phyloP scores from a whole-genome alignment of 2,329 filamentous ascomycete species.

The Bipolaris victoriae region DNA sequence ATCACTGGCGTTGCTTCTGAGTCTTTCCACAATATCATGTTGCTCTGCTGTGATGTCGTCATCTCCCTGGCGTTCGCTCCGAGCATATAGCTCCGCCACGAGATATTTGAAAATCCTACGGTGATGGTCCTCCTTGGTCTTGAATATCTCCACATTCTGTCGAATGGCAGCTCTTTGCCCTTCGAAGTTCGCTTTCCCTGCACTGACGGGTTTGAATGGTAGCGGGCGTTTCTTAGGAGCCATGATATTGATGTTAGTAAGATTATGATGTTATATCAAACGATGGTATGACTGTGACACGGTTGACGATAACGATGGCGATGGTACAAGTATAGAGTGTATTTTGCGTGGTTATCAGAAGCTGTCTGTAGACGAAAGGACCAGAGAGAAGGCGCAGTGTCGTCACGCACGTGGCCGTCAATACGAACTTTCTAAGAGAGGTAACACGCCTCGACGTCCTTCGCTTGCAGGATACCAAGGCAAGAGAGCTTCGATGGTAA shows the following conservation, averaged over 20 bases:
- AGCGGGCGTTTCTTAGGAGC: neutral
- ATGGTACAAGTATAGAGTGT: neutral
- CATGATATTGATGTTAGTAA: constrained; percentile 2
- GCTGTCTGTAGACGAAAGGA: neutral
- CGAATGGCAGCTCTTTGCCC: constrained; percentile 8
- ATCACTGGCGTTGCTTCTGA: constrained; percentile 1
- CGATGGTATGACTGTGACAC: constrained; percentile 1
- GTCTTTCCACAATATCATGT: neutral
- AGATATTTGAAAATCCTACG: constrained; percentile 4
- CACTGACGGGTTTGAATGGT: neutral
- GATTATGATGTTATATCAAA: neutral
- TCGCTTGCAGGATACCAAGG: neutral
- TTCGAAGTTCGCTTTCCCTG: neutral
- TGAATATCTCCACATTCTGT: constrained; percentile 4
- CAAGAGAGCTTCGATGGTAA: neutral
- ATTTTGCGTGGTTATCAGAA: neutral
- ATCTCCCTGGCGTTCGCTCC: neutral
- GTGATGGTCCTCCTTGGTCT: neutral
- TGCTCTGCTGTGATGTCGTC: constrained; percentile 1
- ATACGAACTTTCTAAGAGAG: neutral
- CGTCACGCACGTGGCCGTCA: neutral
- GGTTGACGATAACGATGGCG: neutral
- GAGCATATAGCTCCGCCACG: neutral
- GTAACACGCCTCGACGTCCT: too few relatives aligned
- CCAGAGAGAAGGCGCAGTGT: neutral